Percentiles rank a stretch among this genome's conserved stretches.
Evolutionary conservation across 139 green algal genomes (phyloP).

Genomic region (Desmodesmus armatus): DNA sequence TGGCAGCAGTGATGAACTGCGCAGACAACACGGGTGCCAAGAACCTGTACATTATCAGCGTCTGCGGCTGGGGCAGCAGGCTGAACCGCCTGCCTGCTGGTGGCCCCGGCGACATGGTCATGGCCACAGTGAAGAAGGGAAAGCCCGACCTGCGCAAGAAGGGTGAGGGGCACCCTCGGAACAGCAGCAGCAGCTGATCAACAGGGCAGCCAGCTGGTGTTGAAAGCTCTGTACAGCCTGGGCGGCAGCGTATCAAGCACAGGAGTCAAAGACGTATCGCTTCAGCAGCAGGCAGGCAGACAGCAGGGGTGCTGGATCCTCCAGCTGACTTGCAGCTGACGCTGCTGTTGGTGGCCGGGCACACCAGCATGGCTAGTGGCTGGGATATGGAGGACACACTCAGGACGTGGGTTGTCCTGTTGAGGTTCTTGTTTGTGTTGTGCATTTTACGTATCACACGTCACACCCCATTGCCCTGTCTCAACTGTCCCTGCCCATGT

Average conservation of each 20-base stretch:
- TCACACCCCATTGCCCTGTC: neutral
- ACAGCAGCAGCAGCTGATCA: neutral
- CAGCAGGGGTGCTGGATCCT: too few relatives aligned
- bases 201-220: neutral
- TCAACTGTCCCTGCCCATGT: too few relatives aligned
- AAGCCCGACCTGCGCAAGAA: constrained; percentile 99
- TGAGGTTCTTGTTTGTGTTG: neutral
- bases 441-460: neutral
- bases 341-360: neutral
- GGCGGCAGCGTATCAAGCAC: neutral
- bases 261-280: too few relatives aligned
- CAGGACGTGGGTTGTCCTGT: too few relatives aligned
- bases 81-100: constrained; percentile 97
- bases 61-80: constrained; percentile 91
- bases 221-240: neutral
- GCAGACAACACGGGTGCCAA: constrained; percentile 99
- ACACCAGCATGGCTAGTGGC: too few relatives aligned
- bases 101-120: constrained; percentile 96
- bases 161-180: constrained; percentile 66
- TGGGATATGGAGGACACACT: too few relatives aligned
- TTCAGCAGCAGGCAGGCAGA: too few relatives aligned
- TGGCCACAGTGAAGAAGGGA: constrained; percentile 99
- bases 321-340: too few relatives aligned
- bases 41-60: constrained; percentile 99
- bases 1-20: constrained; percentile 98